Conservation (phyloP, 768 basidiomycete genomes). For the Tricholoma matsutake region DNA sequence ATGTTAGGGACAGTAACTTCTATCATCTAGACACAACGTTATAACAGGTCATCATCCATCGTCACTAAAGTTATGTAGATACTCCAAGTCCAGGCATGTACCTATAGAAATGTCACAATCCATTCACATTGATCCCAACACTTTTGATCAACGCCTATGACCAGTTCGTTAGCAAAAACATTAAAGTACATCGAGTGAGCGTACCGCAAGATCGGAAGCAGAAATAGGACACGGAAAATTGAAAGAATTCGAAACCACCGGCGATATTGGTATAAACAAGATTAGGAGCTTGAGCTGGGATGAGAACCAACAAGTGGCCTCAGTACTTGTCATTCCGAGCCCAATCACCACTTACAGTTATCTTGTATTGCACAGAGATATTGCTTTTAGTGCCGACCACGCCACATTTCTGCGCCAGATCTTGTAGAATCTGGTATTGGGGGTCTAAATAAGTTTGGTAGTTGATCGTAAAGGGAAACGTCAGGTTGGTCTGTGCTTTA, state of each 20-base stretch:
- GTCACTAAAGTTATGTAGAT: neutral
- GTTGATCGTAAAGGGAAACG: conserved; percentile 69
- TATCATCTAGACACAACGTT: neutral
- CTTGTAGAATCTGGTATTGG: conserved; percentile 48
- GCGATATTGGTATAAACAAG: conserved; percentile 63
- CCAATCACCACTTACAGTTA: conserved; percentile 47
- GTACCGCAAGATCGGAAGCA: conserved; percentile 26
- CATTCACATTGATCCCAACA: conserved; percentile 6
- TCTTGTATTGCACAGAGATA: conserved; percentile 61
- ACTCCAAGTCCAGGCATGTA: neutral
- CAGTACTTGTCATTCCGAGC: neutral
- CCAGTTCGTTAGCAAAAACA: neutral
- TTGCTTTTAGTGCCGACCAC: conserved; percentile 40
- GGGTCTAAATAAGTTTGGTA: conserved; percentile 60
- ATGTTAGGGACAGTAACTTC: neutral
- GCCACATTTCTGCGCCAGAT: conserved; percentile 65
- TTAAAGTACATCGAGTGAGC: conserved; percentile 6
- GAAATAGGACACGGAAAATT: conserved; percentile 64
- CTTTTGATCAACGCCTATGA: conserved; percentile 12
- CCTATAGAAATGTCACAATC: neutral
- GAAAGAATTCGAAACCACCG: conserved; percentile 58
- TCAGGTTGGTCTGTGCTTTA: conserved; percentile 58
- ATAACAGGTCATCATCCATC: neutral
- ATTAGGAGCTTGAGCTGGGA: conserved; percentile 63
- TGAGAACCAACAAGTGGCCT: neutral